phyloP scores from a whole-genome alignment of 1,284 basidiomycete species.

The Xerocomus tenax region DNA sequence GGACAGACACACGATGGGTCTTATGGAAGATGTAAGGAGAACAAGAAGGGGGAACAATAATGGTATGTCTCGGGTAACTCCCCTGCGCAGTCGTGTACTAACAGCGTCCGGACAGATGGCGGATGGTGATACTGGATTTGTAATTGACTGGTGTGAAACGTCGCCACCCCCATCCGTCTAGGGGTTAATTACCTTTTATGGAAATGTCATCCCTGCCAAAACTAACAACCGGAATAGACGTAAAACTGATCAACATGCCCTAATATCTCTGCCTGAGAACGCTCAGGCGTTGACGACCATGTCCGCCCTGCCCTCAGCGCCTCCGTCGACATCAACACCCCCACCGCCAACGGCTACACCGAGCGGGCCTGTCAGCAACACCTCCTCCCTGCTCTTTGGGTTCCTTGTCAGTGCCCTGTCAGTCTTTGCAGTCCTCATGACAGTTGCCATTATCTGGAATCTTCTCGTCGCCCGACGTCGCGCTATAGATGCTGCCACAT shows the following conservation, averaged over 20 bases:
- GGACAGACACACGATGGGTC: slow-evolving; percentile 57
- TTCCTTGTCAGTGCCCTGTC: slow-evolving; percentile 28
- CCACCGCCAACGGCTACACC: background rate
- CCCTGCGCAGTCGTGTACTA: background rate
- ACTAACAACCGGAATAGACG: slow-evolving; percentile 13
- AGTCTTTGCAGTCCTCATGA: slow-evolving; percentile 28
- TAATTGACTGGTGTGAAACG: background rate
- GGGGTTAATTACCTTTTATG: slow-evolving; percentile 9
- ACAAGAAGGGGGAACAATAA: slow-evolving; percentile 38
- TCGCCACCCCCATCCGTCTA: background rate
- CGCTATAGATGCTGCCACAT: slow-evolving; percentile 20
- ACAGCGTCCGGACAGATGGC: slow-evolving; percentile 12
- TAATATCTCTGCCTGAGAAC: slow-evolving; percentile 11
- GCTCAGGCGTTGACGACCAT: slow-evolving; percentile 16
- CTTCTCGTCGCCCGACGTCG: slow-evolving; percentile 27
- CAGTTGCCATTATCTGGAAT: slow-evolving; percentile 27
- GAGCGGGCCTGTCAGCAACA: background rate
- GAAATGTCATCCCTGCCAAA: slow-evolving; percentile 1
- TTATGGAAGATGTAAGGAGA: slow-evolving; percentile 55
- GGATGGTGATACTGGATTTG: slow-evolving; percentile 21
- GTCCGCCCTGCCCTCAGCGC: slow-evolving; percentile 14
- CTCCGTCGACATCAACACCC: background rate
- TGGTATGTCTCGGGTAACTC: slow-evolving; percentile 6
- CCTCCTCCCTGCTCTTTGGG: slow-evolving; percentile 28
- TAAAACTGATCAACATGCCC: slow-evolving; percentile 4